Base-by-base conservation (phyloP, 345 rosid species). In the Crucihimalaya himalaica region DNA sequence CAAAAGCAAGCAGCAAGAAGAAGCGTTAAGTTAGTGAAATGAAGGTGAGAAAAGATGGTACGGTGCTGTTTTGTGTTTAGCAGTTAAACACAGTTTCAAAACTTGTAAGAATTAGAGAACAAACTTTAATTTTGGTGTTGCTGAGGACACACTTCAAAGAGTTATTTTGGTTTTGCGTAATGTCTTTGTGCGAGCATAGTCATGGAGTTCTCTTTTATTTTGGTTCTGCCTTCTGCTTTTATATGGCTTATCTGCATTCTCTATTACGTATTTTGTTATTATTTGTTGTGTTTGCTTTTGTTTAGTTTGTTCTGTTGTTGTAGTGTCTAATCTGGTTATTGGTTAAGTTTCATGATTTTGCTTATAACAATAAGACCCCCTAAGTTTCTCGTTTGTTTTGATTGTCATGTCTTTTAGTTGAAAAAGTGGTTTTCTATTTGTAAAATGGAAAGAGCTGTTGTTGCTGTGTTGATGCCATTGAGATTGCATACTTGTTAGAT, bases 1-100 rank as follows among this genome's bases (percentile, higher is more conserved):
- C 87, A 25, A 92, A 86, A 77, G 85, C 79, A 9, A 75, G 89
- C 91, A 80, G 89, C 97, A 95, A 90, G 88, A 95, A 95, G 87
- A 96, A 72, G 85, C 96, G 96, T 23, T 92, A 68, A 77, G 63
- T 6, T 37, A n/a, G 23, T 54, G 71, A 62, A 3, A 63, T 35
- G 51, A 68, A 61, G 58, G 14, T 32, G 73, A 31, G 59, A 45
- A 59, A 34, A 13, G 42, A 50, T 61, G 73, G 39, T 53, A 60
- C 32, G 63, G 52, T 70, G 53, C 40, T 51, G 35, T 43, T 14
- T 37, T 63, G 45, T 75, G 80, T 69, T 61, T 70, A 63, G 46
- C 66, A 32, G 53, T 47, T 63, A 28, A 76, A 54, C 58, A 55
- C 75, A 70, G 69, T 61, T 76, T 70, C 53, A 35, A 63, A 70